A percentile compares a stretch with the other conserved stretches of the same genome.
Evolutionary conservation across 2,329 filamentous ascomycete genomes (phyloP).

Genomic region (Penicillium sp.): DNA sequence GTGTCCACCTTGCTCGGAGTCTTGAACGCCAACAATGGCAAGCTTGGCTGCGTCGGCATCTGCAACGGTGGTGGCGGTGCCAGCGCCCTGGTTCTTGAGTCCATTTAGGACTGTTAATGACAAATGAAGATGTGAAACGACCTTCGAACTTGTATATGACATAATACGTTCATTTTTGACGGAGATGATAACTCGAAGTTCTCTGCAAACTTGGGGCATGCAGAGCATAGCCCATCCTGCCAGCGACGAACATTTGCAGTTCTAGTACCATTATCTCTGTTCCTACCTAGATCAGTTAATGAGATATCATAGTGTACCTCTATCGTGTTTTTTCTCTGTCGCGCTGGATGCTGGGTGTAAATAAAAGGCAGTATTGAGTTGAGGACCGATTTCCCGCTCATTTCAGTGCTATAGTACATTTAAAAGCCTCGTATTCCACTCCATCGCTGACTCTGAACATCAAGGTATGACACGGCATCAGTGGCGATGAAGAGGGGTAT

Average conservation of each 20-base stretch:
- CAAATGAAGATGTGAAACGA: slow-evolving; percentile 24
- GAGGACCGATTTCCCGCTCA: no score
- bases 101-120: slow-evolving; percentile 33
- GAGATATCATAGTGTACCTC: slow-evolving; percentile 7
- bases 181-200: slow-evolving; percentile 2
- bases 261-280: not conserved
- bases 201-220: not conserved
- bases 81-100: slow-evolving; percentile 87
- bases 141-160: slow-evolving; percentile 13
- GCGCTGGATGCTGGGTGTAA: not conserved
- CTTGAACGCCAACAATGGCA: slow-evolving; percentile 83
- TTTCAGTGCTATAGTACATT: no score
- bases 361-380: not conserved
- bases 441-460: not conserved
- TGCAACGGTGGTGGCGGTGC: slow-evolving; percentile 98
- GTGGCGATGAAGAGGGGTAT: no score
- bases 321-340: not conserved
- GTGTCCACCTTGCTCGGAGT: slow-evolving; percentile 87
- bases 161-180: slow-evolving; percentile 7
- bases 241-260: not conserved
- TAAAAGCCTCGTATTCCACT: not conserved
- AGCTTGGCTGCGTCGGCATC: slow-evolving; percentile 91
- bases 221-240: not conserved
- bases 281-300: slow-evolving; percentile 8
- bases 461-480: not conserved